Base-by-base conservation (phyloP, 1,284 basidiomycete species). In the Ganoderma leucocontextum region DNA sequence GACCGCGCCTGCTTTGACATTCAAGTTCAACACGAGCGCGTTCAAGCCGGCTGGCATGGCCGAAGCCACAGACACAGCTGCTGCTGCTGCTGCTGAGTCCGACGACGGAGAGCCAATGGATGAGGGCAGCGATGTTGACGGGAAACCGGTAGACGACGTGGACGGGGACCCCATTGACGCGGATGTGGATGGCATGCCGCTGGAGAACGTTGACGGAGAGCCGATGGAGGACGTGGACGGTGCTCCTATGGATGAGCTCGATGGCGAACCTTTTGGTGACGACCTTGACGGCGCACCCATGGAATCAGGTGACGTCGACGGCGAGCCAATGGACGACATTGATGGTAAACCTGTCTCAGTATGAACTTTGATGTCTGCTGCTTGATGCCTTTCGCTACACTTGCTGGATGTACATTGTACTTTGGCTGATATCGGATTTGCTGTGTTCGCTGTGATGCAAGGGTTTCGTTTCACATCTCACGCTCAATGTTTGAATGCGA, bases 11-110 rank as follows among this genome's bases (percentile, higher is more conserved):
- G 77, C 67, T 1, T 85, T 86, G 64, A 77, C 84, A 15, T 89
- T 88, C 39, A 88, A 88, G 65, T 96, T 96, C 86, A 96, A 95
- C 78, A 83, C 89, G 8, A 92, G 88, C 75, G 85, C 90, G 15
- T 95, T 95, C 82, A 89, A 91, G 73, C 88, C 90, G 4, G 93
- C 94, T 0, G 85, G 82, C 38, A 75, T 77, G 22, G 73, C 75
- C 0, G 73, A 75, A 12, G 69, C 70, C 12, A 41, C 75, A 44
- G 74, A 76, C 58, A 72, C 75, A 63, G 65, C 80, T 47, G 78
- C 80, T 64, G 65, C 80, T 47, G 78, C 80, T 64, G 79, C 77
- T n/a, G 75, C 75, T 12, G 75, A 77, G 53, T 84, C 86, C 65
- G 74, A 89, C 19, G 86, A 87, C 71, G 85, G 83, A 6, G 81